A percentile compares a stretch with the other conserved stretches of the same genome.
Evolutionary conservation across 2,329 filamentous ascomycete species (phyloP).

Genomic region (Fusarium sp.): DNA sequence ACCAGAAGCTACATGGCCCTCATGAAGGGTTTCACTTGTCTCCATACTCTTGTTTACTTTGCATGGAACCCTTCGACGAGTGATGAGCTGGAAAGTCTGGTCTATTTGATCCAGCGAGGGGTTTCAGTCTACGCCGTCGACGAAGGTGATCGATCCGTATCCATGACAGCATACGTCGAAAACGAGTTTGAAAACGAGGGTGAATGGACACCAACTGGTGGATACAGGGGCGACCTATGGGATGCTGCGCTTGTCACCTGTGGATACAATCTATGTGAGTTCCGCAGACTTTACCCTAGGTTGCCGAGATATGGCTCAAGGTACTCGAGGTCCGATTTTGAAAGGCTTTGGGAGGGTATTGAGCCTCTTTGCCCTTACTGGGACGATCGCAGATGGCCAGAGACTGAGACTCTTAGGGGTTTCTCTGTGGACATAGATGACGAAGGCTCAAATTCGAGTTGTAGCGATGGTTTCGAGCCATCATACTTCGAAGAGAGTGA

Average conservation of each 20-base stretch:
- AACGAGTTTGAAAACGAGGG: not conserved
- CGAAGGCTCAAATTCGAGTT: not conserved
- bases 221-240: not conserved
- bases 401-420: not conserved
- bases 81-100: not conserved
- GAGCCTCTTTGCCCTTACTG: not conserved
- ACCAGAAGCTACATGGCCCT: not conserved
- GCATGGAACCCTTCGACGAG: not conserved
- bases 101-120: not conserved
- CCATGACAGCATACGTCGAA: not conserved
- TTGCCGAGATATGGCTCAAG: not conserved
- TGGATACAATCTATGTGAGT: not conserved
- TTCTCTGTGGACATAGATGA: not conserved
- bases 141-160: not conserved
- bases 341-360: not conserved
- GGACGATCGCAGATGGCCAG: not conserved
- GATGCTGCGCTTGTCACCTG: not conserved
- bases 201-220: not conserved
- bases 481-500: not conserved
- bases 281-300: not conserved
- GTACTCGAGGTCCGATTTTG: not conserved
- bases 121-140: not conserved
- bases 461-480: not conserved
- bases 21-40: not conserved
- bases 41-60: not conserved